phyloP scores from a whole-genome alignment of 495 filamentous ascomycete species.

The Lentithecium fluviatile region DNA sequence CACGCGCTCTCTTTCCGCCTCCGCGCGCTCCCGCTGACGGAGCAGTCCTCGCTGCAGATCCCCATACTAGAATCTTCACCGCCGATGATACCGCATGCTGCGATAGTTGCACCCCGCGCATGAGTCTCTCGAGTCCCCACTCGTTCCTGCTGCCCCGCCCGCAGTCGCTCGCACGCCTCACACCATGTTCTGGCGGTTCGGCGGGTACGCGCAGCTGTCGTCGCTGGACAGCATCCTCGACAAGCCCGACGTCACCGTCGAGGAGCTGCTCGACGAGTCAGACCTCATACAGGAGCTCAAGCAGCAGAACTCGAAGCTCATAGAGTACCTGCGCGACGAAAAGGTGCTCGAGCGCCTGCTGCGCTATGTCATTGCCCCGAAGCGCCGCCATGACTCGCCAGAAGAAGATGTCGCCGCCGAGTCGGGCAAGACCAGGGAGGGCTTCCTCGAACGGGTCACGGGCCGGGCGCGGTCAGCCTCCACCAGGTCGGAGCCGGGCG shows the following conservation, averaged over 20 bases:
- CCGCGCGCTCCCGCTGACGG: background rate
- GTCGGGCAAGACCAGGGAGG: constrained; percentile 56
- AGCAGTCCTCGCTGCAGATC: constrained; percentile 5
- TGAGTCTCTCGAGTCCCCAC: constrained; percentile 15
- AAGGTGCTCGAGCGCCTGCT: constrained; percentile 83
- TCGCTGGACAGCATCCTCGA: constrained; percentile 95
- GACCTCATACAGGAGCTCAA: constrained; percentile 97
- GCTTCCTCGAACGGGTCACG: constrained; percentile 40
- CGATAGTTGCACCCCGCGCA: background rate
- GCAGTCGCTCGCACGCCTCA: constrained; percentile 5
- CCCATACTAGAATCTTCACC: background rate
- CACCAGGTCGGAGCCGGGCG: constrained; percentile 36
- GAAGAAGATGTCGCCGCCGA: constrained; percentile 54
- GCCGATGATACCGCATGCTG: constrained; percentile 19
- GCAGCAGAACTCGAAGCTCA: constrained; percentile 95
- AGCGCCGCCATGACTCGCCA: constrained; percentile 49
- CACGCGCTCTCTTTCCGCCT: background rate
- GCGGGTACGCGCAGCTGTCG: constrained; percentile 95
- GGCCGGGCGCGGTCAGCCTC: constrained; percentile 36
- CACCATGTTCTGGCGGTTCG: constrained; percentile 98
- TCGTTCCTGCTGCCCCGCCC: constrained; percentile 5
- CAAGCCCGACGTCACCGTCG: constrained; percentile 87
- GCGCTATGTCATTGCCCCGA: constrained; percentile 83
- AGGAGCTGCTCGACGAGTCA: constrained; percentile 93
- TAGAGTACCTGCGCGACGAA: constrained; percentile 90